Evolutionary conservation across 1,284 basidiomycete species (phyloP).

Genomic region (Ustilago tritici): DNA sequence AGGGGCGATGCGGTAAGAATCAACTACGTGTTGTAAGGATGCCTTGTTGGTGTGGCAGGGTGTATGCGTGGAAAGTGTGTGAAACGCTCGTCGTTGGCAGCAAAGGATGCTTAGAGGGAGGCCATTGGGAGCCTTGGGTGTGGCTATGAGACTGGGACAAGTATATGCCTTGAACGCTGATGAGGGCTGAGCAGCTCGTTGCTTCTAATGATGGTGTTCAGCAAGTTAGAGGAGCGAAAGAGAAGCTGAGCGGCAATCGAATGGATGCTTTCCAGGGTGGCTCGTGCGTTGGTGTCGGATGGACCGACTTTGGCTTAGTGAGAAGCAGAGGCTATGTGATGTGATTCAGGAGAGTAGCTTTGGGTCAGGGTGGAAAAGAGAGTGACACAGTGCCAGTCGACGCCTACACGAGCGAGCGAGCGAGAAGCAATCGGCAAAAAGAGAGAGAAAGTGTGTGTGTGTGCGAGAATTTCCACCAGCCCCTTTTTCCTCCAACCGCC

Average conservation of each 20-base stretch:
- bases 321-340: background rate
- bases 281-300: background rate
- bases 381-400: too few species aligned
- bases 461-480: background rate
- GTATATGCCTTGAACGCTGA: background rate
- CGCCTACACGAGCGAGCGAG: too few species aligned
- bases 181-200: background rate
- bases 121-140: constrained; percentile 13
- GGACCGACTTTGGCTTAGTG: background rate
- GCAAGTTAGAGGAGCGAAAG: background rate
- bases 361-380: too few species aligned
- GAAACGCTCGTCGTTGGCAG: background rate
- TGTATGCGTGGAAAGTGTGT: constrained; percentile 4
- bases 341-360: background rate
- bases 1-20: constrained; percentile 1
- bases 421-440: background rate
- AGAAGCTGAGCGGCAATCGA: background rate
- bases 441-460: background rate
- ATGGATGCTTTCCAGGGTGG: background rate
- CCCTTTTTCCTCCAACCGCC: background rate
- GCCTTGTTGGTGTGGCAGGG: background rate
- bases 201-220: background rate
- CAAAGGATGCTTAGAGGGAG: constrained; percentile 8
- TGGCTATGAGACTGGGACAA: background rate
- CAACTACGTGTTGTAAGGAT: background rate